Conservation (phyloP, 768 basidiomycete species). For the Sarcodon sp. region DNA sequence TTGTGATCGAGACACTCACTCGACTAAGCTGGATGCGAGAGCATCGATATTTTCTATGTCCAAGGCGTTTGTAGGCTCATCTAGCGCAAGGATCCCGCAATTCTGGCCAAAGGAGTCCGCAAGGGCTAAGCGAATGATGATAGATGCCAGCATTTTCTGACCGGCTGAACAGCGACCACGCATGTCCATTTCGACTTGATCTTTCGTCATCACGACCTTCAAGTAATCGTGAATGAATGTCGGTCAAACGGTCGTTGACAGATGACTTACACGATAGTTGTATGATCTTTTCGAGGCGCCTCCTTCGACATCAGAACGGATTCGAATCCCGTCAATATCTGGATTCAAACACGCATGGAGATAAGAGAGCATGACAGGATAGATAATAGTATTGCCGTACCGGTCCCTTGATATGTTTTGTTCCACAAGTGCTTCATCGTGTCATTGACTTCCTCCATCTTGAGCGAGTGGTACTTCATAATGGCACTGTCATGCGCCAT, state of each 20-base stretch:
- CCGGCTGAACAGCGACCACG: constrained; percentile 96
- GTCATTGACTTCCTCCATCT: constrained; percentile 99
- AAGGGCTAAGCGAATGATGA: constrained; percentile 93
- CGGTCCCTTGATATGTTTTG: constrained; percentile 97
- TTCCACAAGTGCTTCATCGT: constrained; percentile 97
- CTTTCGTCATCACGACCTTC: constrained; percentile 98
- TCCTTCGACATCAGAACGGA: constrained; percentile 88
- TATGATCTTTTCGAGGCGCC: constrained; percentile 85
- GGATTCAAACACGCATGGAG: constrained; percentile 3
- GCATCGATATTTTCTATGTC: constrained; percentile 96
- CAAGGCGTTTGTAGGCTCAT: constrained; percentile 96
- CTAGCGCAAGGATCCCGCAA: constrained; percentile 93
- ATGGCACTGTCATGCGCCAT: constrained; percentile 56
- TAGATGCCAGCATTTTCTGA: constrained; percentile 97
- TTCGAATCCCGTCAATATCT: constrained; percentile 98
- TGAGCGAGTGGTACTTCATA: constrained; percentile 94
- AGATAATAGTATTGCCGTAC: constrained; percentile 25
- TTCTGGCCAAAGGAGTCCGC: constrained; percentile 97
- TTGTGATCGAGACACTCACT: constrained; percentile 38
- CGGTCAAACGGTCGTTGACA: constrained; percentile 2
- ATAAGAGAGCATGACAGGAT: constrained; percentile 1
- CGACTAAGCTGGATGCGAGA: constrained; percentile 80
- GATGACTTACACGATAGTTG: constrained; percentile 75
- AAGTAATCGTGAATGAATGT: neutral
- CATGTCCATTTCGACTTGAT: constrained; percentile 99